Percentiles rank a stretch among this genome's conserved stretches.
These are phyloP conservation scores for Microascus cirrosus DNA, from an alignment of 2,329 filamentous ascomycete species.

Conservation along the genomic window DNA sequence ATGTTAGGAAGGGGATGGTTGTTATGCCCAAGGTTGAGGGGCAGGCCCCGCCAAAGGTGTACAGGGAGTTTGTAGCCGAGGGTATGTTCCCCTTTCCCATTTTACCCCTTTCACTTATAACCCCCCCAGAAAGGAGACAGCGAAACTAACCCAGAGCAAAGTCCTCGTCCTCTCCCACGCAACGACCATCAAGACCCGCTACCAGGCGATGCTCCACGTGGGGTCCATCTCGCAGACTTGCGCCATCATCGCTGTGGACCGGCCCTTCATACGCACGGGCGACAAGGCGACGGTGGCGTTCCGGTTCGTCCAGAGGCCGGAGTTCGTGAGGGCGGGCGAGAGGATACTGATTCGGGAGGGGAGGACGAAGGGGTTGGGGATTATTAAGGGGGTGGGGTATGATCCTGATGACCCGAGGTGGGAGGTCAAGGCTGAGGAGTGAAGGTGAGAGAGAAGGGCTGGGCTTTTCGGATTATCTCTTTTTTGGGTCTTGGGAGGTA, in stretches of 20 bases:
- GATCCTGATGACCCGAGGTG: constrained; percentile 36
- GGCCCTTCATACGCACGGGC: constrained; percentile 88
- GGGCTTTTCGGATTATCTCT: not conserved
- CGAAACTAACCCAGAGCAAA: constrained; percentile 15
- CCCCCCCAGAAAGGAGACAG: not conserved
- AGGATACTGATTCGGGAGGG: constrained; percentile 88
- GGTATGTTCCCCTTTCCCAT: constrained; percentile 28
- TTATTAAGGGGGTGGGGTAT: constrained; percentile 86
- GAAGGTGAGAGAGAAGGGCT: not conserved
- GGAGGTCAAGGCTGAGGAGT: not conserved
- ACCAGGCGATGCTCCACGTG: constrained; percentile 97
- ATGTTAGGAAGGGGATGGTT: constrained; percentile 97
- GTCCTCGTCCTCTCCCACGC: constrained; percentile 92
- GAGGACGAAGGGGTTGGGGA: constrained; percentile 86
- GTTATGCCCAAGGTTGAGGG: constrained; percentile 76
- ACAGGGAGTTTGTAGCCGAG: constrained; percentile 68
- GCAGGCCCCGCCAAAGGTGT: constrained; percentile 57
- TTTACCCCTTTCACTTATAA: not conserved
- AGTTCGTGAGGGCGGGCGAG: constrained; percentile 83
- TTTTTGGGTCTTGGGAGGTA: not conserved
- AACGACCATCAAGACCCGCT: constrained; percentile 92
- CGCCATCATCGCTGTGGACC: constrained; percentile 92
- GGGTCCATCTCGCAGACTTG: constrained; percentile 93
- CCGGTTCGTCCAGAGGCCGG: constrained; percentile 84
- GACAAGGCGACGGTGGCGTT: constrained; percentile 93